Base-by-base conservation (phyloP, 805 yeast species). In the Saturnispora zaruensis region DNA sequence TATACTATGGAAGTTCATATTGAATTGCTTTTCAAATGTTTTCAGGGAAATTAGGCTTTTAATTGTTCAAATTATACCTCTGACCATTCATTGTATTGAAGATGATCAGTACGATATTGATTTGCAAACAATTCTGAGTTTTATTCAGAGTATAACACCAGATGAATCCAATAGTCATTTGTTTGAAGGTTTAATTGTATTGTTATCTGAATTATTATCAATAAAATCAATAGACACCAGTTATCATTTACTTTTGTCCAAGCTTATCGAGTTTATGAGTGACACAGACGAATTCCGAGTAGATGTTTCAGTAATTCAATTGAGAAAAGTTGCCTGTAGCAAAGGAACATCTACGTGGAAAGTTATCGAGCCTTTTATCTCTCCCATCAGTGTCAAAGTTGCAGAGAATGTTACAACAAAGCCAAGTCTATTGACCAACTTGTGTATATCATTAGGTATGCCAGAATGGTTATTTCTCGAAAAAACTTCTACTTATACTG, bases 341-440 rank as follows among this genome's bases (percentile, higher is more conserved):
- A 77, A 78, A 55, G 65, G 71, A 1, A 67, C 77, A 33, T 78
- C 96, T 0, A 82, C 95, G 0, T 89, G 91, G 78, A 87, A 84
- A 61, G 66, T 91, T 13, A 68, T 88, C 20, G 79, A 86, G 6
- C 96, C 96, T 0, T 86, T 79, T 53, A 74, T 93, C 58, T 89
- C 91, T 2, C 76, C 82, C 33, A 71, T 89, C 6, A 76, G 90
- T 36, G 76, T 79, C 41, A 75, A 75, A 23, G 72, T 87, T 16
- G 81, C 87, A 3, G 78, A 78, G 53, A 72, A 73, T 41, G 60
- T 78, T 41, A 66, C 68, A 6, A 65, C 71, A 3, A 76, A 76
- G 49, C 78, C 81, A 0, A 67, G 72, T 4, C 68, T 85, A 48
- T 74, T 87, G 25, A 70, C 71, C 24, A 74, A 77, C 51, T 70